phyloP scores from a whole-genome alignment of 2,329 filamentous ascomycete species.

The Cercospora citrullina region DNA sequence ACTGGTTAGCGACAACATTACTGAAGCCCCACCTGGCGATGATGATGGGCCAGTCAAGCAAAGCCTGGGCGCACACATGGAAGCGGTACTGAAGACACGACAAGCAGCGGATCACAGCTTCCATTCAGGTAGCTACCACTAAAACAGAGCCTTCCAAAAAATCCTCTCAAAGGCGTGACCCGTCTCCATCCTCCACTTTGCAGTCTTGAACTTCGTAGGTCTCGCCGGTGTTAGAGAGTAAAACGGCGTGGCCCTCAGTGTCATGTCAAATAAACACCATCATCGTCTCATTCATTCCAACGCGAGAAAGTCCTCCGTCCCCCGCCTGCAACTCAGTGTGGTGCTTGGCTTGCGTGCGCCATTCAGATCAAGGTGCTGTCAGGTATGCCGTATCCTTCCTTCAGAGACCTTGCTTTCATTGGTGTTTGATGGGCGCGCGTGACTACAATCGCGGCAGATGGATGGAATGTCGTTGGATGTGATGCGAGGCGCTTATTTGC shows the following conservation, averaged over 20 bases:
- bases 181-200: constrained; percentile 10
- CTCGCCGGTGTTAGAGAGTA: constrained; percentile 36
- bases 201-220: constrained; percentile 5
- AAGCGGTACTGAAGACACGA: background rate
- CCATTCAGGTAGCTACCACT: constrained; percentile 25
- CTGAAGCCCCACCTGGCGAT: background rate
- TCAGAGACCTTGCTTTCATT: constrained; percentile 33
- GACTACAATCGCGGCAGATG: constrained; percentile 34
- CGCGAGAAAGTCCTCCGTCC: constrained; percentile 21
- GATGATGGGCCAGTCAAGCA: background rate
- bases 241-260: constrained; percentile 14
- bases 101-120: constrained; percentile 23
- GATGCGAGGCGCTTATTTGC: constrained; percentile 51
- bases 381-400: constrained; percentile 38
- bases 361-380: constrained; percentile 32
- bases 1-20: background rate
- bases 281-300: constrained; percentile 25
- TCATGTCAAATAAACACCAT: constrained; percentile 14
- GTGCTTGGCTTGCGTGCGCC: constrained; percentile 13
- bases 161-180: constrained; percentile 32
- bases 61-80: background rate
- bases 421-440: constrained; percentile 34
- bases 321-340: constrained; percentile 24
- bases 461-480: constrained; percentile 23
- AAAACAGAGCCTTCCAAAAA: constrained; percentile 18